Percentiles rank a stretch among this genome's conserved stretches.
Evolutionary conservation across 805 yeast genomes (phyloP).

Genomic region (Isabelozyma rhagii): DNA sequence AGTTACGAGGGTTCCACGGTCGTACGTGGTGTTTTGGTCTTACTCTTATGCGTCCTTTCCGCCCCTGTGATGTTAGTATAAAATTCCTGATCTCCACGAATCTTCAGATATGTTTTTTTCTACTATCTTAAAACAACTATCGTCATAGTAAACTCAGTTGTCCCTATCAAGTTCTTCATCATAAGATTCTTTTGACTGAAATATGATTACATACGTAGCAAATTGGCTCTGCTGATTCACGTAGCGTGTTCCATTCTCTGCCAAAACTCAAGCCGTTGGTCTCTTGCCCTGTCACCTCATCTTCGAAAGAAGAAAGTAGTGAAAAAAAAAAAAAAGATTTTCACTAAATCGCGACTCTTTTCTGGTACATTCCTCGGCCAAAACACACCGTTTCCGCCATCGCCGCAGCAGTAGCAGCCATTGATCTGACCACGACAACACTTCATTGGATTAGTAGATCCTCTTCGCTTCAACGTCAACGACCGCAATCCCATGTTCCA

Average conservation of each 20-base stretch:
- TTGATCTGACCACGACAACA: too few relatives aligned
- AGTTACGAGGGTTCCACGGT: not conserved
- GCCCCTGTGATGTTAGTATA: not conserved
- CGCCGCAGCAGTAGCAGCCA: too few relatives aligned
- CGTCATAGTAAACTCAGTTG: conserved; percentile 24
- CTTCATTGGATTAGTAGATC: too few relatives aligned
- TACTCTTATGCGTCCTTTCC: too few relatives aligned
- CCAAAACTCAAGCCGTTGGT: too few relatives aligned
- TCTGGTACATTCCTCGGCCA: not conserved
- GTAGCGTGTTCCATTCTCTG: not conserved
- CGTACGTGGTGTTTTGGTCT: not conserved
- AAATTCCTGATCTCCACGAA: not conserved
- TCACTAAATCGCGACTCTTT: not conserved
- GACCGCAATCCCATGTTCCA: conserved; percentile 32
- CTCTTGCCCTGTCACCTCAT: not conserved
- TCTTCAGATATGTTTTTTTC: conserved; percentile 8
- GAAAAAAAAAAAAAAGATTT: not conserved
- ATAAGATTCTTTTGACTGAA: conserved; percentile 1
- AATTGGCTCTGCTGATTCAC: not conserved
- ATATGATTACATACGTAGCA: not conserved
- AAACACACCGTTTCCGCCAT: too few relatives aligned
- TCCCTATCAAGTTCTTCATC: conserved; percentile 23
- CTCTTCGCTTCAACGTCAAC: too few relatives aligned
- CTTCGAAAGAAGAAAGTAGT: not conserved
- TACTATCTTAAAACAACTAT: conserved; percentile 23